Evolutionary conservation across 176 grass and related monocot genomes (phyloP).

Genomic region (Eleusine indica): DNA sequence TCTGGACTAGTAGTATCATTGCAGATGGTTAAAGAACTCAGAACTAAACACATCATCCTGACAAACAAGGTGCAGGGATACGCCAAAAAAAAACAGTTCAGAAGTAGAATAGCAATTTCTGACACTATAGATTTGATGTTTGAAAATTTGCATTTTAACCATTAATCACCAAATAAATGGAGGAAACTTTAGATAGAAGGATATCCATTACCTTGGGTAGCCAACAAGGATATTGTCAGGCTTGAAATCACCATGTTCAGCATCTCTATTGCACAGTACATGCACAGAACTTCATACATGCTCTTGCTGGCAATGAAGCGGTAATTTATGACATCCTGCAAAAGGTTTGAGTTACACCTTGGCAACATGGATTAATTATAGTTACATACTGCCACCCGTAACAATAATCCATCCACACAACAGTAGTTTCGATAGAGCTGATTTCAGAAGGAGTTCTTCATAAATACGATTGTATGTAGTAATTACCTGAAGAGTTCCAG

Average conservation of each 20-base stretch:
- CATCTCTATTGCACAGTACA: conserved; percentile 96
- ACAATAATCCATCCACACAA: neutral
- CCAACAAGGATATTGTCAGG: conserved; percentile 91
- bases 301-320: conserved; percentile 50
- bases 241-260: conserved; percentile 86
- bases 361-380: conserved; percentile 20
- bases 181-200: conserved; percentile 5
- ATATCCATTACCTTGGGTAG: conserved; percentile 70
- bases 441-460: neutral
- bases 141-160: conserved; percentile 16
- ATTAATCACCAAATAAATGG: neutral
- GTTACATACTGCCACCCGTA: conserved; percentile 1
- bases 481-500: conserved; percentile 90
- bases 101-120: neutral
- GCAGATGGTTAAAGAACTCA: conserved; percentile 12
- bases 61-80: neutral
- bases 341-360: conserved; percentile 22
- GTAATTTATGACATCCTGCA: conserved; percentile 91
- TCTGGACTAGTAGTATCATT: neutral
- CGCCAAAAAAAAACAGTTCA: neutral
- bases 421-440: conserved; percentile 10
- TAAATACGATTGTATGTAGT: conserved; percentile 1
- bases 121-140: conserved; percentile 9
- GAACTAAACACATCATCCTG: conserved; percentile 11
- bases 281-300: conserved; percentile 90